A percentile compares a stretch with the other conserved stretches of the same genome.
phyloP scores from a whole-genome alignment of 1,139 yeast genomes.

The Kodamaea fungicola region DNA sequence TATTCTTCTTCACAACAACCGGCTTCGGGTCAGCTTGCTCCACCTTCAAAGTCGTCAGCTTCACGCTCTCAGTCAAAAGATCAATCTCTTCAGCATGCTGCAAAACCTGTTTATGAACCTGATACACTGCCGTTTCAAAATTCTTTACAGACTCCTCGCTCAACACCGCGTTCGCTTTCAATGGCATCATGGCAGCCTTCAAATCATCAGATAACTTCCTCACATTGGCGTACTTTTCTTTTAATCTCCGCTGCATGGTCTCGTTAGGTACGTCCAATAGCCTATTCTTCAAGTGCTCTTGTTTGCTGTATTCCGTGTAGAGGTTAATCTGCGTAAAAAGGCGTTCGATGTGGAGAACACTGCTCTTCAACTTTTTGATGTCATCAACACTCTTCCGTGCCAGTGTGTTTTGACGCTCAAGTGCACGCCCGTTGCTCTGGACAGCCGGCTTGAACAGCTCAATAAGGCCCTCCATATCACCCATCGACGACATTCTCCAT shows the following conservation, averaged over 20 bases:
- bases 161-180: slow-evolving; percentile 13
- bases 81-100: slow-evolving; percentile 5
- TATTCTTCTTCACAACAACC: slow-evolving; percentile 1
- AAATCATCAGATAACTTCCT: slow-evolving; percentile 10
- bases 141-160: slow-evolving; percentile 11
- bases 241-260: slow-evolving; percentile 9
- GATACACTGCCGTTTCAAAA: slow-evolving; percentile 15
- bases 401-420: slow-evolving; percentile 1
- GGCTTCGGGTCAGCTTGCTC: slow-evolving; percentile 1
- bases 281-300: slow-evolving; percentile 10
- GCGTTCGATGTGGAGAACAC: slow-evolving; percentile 11
- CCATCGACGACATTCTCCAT: slow-evolving; percentile 11
- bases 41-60: background rate
- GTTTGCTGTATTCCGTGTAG: slow-evolving; percentile 11
- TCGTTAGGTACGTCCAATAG: slow-evolving; percentile 18
- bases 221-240: slow-evolving; percentile 8
- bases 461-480: slow-evolving; percentile 7
- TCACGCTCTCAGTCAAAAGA: slow-evolving; percentile 1
- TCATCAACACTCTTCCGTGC: slow-evolving; percentile 7
- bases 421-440: background rate
- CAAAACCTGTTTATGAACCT: slow-evolving; percentile 7
- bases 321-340: slow-evolving; percentile 12
- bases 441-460: slow-evolving; percentile 6
- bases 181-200: slow-evolving; percentile 15
- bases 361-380: slow-evolving; percentile 9